phyloP scores from a whole-genome alignment of 345 rosid species.

The Laguncularia racemosa region DNA sequence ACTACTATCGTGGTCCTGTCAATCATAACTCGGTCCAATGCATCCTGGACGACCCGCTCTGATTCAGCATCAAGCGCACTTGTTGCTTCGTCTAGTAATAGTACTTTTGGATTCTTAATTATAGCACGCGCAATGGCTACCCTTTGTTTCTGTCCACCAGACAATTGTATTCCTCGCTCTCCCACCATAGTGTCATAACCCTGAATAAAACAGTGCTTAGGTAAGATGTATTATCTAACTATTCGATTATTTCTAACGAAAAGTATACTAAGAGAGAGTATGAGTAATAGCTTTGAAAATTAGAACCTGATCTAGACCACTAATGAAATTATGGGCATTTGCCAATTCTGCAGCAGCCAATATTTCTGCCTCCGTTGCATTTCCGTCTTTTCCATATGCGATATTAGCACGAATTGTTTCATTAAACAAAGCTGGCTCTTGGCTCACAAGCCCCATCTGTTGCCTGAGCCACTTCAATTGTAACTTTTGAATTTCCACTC shows the following conservation, averaged over 20 bases:
- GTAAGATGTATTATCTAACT: too few relatives aligned
- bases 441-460: constrained; percentile 35
- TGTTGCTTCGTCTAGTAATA: constrained; percentile 48
- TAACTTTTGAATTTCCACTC: constrained; percentile 22
- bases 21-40: constrained; percentile 11
- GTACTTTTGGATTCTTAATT: constrained; percentile 38
- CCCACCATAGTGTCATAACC: constrained; percentile 15
- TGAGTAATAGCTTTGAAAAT: background rate
- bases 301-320: constrained; percentile 23
- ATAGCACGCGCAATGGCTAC: constrained; percentile 37
- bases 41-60: constrained; percentile 16
- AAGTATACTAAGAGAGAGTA: background rate
- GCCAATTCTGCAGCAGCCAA: constrained; percentile 25
- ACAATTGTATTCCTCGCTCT: constrained; percentile 13
- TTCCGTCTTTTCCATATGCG: constrained; percentile 30
- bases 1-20: constrained; percentile 10
- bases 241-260: too few relatives aligned
- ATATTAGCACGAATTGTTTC: constrained; percentile 31
- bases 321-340: constrained; percentile 25
- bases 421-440: constrained; percentile 24
- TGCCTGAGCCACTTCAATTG: constrained; percentile 27
- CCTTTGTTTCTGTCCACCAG: constrained; percentile 16
- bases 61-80: constrained; percentile 16
- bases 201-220: background rate
- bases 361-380: constrained; percentile 27